Evolutionary conservation across 257 asterid species (phyloP), one percentile per base, ranked within the genome.

Genomic region (Capsicum rhomboideum): DNA sequence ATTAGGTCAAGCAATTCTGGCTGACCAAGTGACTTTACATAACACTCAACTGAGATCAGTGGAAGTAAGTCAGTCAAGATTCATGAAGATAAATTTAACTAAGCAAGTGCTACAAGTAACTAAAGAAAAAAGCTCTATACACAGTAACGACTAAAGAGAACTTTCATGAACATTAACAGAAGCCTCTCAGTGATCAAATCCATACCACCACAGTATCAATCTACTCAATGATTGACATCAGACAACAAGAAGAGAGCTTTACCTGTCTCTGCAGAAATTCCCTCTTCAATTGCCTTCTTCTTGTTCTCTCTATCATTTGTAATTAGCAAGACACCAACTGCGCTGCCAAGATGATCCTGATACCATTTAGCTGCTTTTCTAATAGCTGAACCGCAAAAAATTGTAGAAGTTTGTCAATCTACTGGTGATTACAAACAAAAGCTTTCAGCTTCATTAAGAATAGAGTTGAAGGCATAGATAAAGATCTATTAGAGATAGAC

Each of bases 231-330:
- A 82, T 37, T 63, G 79, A 46, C 67, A 82, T 66, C 67, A 63
- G 8, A 64, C 8, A 63, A 64, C 10, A 26, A 49, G 53, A 82
- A 54, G 61, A 49, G n/a, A 82, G 79, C 4, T 55, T 37, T 86
- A 97, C 99, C 94, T 87, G 99, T 95, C 90, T 93, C 98, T 16
- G 97, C 99, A 86, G 87, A 84, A 90, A 97, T 95, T 66, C 98
- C 98, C 83, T 91, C 95, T 78, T 90, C 90, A 21, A 83, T 80
- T 85, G 99, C 98, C 88, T 97, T 97, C 86, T 89, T 93, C 90
- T 90, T 93, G 88, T 95, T 97, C 52, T 97, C 98, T 88, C 92
- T 90, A 83, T 97, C 99, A 88, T 97, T 97, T 49, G 99, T 97
- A 83, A 96, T 84, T 75, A 95, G 93, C 85, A 97, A 86, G 86